Percentiles rank a stretch among this genome's conserved stretches.
Conservation (phyloP, 2,329 filamentous ascomycete genomes). For the Didymella pinodella region DNA sequence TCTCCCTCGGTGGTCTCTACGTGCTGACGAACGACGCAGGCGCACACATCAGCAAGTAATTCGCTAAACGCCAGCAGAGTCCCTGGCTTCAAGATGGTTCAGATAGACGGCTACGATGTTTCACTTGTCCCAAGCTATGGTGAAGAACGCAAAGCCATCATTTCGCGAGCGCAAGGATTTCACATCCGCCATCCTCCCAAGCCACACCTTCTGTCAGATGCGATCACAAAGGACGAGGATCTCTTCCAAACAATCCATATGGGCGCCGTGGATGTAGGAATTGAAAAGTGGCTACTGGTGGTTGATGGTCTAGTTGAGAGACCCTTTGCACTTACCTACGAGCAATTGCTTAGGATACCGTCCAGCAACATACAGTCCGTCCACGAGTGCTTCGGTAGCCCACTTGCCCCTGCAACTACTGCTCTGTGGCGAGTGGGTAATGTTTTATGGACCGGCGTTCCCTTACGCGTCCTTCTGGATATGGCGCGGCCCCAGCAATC, state of each 20-base stretch:
- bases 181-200: constrained; percentile 36
- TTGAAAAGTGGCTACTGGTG: constrained; percentile 37
- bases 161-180: constrained; percentile 18
- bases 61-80: neutral
- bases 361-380: constrained; percentile 38
- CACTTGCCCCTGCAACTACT: constrained; percentile 38
- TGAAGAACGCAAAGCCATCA: constrained; percentile 9
- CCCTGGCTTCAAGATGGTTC: neutral
- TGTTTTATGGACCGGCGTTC: constrained; percentile 48
- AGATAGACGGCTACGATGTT: neutral
- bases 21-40: neutral
- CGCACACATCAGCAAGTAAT: neutral
- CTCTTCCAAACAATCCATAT: constrained; percentile 52
- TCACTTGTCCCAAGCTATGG: constrained; percentile 3
- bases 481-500: constrained; percentile 25
- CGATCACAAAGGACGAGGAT: constrained; percentile 35
- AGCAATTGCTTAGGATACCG: constrained; percentile 37
- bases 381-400: constrained; percentile 51
- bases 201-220: constrained; percentile 36
- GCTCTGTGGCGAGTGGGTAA: constrained; percentile 48
- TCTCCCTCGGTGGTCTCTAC: neutral
- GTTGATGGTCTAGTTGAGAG: constrained; percentile 44
- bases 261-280: constrained; percentile 42
- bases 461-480: constrained; percentile 31
- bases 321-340: constrained; percentile 39